These are phyloP conservation scores for Tylopilus plumbeoviolaceoides DNA, from an alignment of 768 basidiomycete genomes.

Conservation along the genomic window DNA sequence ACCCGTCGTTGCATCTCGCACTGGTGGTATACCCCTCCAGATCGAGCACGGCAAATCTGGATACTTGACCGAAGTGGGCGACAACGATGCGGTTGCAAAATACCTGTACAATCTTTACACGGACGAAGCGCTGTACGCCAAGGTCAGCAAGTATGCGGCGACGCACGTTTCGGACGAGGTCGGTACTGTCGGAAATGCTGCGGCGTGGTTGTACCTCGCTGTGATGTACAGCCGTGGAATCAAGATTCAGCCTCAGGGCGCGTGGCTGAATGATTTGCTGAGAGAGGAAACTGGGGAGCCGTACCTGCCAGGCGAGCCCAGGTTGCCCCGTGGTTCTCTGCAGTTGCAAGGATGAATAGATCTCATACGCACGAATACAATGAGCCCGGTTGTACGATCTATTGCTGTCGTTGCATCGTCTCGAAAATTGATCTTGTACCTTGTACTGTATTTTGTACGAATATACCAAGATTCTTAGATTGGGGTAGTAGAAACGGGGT, in stretches of 20 bases:
- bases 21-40: slow-evolving; percentile 94
- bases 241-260: slow-evolving; percentile 76
- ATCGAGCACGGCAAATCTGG: slow-evolving; percentile 86
- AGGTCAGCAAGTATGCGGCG: slow-evolving; percentile 62
- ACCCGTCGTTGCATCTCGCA: slow-evolving; percentile 77
- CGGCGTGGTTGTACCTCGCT: slow-evolving; percentile 63
- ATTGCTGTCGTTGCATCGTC: not conserved
- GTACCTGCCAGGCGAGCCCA: slow-evolving; percentile 65
- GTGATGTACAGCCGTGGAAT: slow-evolving; percentile 75
- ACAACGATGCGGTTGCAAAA: slow-evolving; percentile 70
- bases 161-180: slow-evolving; percentile 84
- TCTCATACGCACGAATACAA: not conserved
- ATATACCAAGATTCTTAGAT: not conserved
- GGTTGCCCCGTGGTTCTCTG: slow-evolving; percentile 59
- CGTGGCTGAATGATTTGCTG: slow-evolving; percentile 81
- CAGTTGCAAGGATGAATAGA: slow-evolving; percentile 40
- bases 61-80: slow-evolving; percentile 73
- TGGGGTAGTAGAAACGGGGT: too few species aligned
- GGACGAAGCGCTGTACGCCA: slow-evolving; percentile 60
- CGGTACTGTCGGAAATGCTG: slow-evolving; percentile 76
- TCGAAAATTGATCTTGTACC: not conserved
- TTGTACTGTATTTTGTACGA: slow-evolving; percentile 3
- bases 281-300: slow-evolving; percentile 71
- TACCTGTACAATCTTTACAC: slow-evolving; percentile 76
- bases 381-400: slow-evolving; percentile 3